Base-by-base conservation (phyloP, 345 rosid species). In the Ricinus communis region DNA sequence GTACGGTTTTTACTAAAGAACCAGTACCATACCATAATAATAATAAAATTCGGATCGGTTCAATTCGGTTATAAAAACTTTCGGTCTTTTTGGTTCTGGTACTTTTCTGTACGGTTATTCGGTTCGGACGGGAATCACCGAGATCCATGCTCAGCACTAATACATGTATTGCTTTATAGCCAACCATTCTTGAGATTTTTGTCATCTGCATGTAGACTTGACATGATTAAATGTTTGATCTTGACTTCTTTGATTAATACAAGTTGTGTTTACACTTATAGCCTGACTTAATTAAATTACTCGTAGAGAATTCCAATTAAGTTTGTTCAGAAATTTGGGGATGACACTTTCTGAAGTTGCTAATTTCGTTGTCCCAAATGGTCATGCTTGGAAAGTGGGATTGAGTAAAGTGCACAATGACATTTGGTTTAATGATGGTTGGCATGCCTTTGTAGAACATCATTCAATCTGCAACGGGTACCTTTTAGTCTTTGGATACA, bases 351-450 rank as follows among this genome's bases (percentile, higher is more conserved):
- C 86, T 51, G 49, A 62, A 68, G 74, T 68, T 41, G 82, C 74
- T 8, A 78, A 66, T 8, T 51, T 86, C 21, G 66, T 36, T 7
- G 58, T 56, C 30, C 80, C 85, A 7, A 57, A 77, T 46, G 90
- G 90, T 46, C 62, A 38, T 43, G 74, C 41, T 47, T 82, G 85
- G 86, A 70, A 25, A 21, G 75, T 84, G 5, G 81, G 82, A n/a
- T 53, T 86, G 31, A 65, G 65, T 36, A 82, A 63, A 59, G 49
- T 33, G 0, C 73, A 55, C 16, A 60, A 60, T 68, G 59, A 65
- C 16, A 62, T 82, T 56, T 86, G 83, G 83, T 79, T 85, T 60
- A 77, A 85, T 43, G 72, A 69, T 53, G 85, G 82, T 24, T 85
- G 85, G 85, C 72, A 78, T 50, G 71, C 82, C 4, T 83, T 86